These are phyloP conservation scores for Globisporangium polare DNA, from an alignment of 352 stramenopile genomes.

Conservation along the genomic window DNA sequence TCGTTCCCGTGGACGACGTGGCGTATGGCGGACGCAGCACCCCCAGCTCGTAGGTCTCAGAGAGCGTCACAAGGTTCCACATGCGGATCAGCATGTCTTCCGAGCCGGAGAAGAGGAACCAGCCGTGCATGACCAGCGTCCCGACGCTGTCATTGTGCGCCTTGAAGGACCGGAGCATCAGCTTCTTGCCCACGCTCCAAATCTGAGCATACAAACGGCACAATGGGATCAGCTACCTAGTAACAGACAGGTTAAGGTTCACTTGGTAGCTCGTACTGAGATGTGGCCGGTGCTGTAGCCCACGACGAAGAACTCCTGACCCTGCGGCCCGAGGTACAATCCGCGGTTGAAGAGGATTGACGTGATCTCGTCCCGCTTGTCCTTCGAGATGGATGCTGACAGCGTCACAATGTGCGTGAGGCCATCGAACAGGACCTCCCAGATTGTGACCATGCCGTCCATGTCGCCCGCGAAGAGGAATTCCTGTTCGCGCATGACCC, in stretches of 20 bases:
- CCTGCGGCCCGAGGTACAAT: constrained; percentile 29
- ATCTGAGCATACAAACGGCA: constrained; percentile 31
- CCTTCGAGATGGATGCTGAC: constrained; percentile 10
- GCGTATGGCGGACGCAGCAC: constrained; percentile 33
- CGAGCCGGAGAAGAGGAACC: constrained; percentile 75
- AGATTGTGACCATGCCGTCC: constrained; percentile 47
- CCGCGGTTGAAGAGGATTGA: constrained; percentile 51
- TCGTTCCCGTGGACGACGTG: constrained; percentile 29
- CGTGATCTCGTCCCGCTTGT: constrained; percentile 47
- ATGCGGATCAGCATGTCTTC: constrained; percentile 60
- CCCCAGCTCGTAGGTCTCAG: constrained; percentile 52
- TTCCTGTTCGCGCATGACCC: constrained; percentile 51
- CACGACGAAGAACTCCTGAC: constrained; percentile 53
- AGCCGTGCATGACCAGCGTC: constrained; percentile 53
- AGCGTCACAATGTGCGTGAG: constrained; percentile 18
- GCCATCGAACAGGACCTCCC: constrained; percentile 43
- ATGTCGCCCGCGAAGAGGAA: constrained; percentile 48
- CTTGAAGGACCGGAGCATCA: constrained; percentile 40
- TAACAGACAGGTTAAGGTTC: not conserved
- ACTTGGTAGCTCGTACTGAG: constrained; percentile 22
- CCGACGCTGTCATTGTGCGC: constrained; percentile 49
- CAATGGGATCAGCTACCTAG: too few species aligned
- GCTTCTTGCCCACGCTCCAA: constrained; percentile 50
- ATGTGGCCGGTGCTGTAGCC: constrained; percentile 52
- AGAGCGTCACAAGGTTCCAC: constrained; percentile 55